Evolutionary conservation across 1,284 basidiomycete genomes (phyloP).

Genomic region (Athelia psychrophila): DNA sequence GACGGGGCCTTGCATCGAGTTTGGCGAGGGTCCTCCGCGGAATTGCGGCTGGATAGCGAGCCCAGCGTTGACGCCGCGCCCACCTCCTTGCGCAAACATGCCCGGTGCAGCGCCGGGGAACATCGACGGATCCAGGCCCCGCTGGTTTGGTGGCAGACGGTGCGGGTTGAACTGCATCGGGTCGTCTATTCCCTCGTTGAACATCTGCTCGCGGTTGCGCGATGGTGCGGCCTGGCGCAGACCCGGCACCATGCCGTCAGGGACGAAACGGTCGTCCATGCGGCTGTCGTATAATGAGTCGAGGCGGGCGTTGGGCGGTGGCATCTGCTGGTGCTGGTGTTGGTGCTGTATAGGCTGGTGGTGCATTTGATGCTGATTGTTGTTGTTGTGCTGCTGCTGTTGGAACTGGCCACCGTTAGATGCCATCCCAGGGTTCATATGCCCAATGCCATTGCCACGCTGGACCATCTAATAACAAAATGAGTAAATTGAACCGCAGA

Average conservation of each 20-base stretch:
- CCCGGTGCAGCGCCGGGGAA: slow-evolving; percentile 48
- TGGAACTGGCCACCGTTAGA: background rate
- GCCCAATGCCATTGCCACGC: slow-evolving; percentile 24
- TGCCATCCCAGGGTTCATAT: slow-evolving; percentile 10
- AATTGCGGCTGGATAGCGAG: slow-evolving; percentile 60
- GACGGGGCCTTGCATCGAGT: slow-evolving; percentile 39
- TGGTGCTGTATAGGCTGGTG: slow-evolving; percentile 35
- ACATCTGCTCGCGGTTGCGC: slow-evolving; percentile 60
- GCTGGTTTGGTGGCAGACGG: slow-evolving; percentile 50
- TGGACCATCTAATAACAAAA: slow-evolving; percentile 19
- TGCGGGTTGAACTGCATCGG: slow-evolving; percentile 56
- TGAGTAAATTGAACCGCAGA: slow-evolving; percentile 4
- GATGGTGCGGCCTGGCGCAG: slow-evolving; percentile 62
- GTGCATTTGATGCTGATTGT: slow-evolving; percentile 32
- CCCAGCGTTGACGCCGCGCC: slow-evolving; percentile 46
- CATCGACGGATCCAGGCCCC: slow-evolving; percentile 51
- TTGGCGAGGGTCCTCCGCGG: slow-evolving; percentile 69
- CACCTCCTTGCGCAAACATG: slow-evolving; percentile 49
- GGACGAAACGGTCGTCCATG: slow-evolving; percentile 73
- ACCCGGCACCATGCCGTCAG: slow-evolving; percentile 81
- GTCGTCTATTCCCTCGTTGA: slow-evolving; percentile 62
- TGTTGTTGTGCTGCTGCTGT: slow-evolving; percentile 23
- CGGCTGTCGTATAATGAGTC: slow-evolving; percentile 72
- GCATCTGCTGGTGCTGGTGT: slow-evolving; percentile 37
- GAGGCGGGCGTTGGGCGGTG: slow-evolving; percentile 39